Percentiles rank a stretch among this genome's conserved stretches.
Conservation (phyloP, 768 basidiomycete species). For the Agaricus sinodeliciosus region DNA sequence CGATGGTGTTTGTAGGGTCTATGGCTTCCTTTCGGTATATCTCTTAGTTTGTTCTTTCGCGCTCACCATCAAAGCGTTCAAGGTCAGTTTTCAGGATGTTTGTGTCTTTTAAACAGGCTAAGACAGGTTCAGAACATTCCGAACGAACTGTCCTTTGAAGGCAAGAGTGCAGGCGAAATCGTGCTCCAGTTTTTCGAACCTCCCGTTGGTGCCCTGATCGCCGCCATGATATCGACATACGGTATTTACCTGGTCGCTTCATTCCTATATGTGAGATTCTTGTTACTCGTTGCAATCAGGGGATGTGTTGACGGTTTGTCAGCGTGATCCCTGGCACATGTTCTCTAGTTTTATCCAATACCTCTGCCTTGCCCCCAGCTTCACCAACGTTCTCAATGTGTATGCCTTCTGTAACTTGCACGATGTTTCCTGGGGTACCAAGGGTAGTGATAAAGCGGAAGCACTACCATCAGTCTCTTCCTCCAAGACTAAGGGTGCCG, state of each 20-base stretch:
- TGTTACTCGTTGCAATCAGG: not conserved
- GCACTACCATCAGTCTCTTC: conserved; percentile 86
- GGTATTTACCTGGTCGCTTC: conserved; percentile 84
- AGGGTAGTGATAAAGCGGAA: conserved; percentile 92
- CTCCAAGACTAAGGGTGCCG: conserved; percentile 69
- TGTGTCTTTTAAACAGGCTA: not conserved
- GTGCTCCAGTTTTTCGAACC: conserved; percentile 62
- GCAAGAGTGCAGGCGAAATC: conserved; percentile 42
- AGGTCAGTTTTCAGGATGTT: conserved; percentile 34
- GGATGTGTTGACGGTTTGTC: not conserved
- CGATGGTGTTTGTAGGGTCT: conserved; percentile 51
- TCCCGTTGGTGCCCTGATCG: conserved; percentile 75
- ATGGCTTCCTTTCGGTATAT: conserved; percentile 77
- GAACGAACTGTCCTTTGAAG: conserved; percentile 26
- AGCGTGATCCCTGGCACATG: conserved; percentile 99
- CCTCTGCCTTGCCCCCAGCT: conserved; percentile 83
- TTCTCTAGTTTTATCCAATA: conserved; percentile 92
- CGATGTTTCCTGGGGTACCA: conserved; percentile 93
- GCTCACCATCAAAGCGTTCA: conserved; percentile 76
- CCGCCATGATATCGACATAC: conserved; percentile 84
- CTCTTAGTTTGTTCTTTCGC: conserved; percentile 83
- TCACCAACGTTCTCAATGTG: conserved; percentile 92
- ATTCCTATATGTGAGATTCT: conserved; percentile 68
- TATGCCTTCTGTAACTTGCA: conserved; percentile 98
- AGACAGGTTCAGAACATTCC: conserved; percentile 43